These are phyloP conservation scores for Penicillium sp. DNA, from an alignment of 2,329 filamentous ascomycete species.

Conservation along the genomic window DNA sequence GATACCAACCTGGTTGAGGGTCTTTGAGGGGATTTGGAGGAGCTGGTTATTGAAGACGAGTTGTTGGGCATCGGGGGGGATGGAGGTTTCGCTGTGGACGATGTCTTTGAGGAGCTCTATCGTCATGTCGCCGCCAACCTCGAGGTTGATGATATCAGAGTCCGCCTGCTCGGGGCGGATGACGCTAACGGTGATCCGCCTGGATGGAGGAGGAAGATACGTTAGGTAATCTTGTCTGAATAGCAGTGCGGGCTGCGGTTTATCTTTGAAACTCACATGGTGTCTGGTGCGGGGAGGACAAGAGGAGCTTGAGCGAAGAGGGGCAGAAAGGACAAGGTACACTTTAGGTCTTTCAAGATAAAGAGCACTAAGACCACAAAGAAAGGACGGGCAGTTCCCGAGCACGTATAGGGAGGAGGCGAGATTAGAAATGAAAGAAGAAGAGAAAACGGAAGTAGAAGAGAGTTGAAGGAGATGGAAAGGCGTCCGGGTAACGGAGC, in stretches of 20 bases:
- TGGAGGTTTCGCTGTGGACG: constrained; percentile 78
- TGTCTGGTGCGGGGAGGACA: not conserved
- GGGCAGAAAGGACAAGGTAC: not conserved
- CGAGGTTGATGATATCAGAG: constrained; percentile 76
- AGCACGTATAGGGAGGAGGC: not conserved
- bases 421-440: not conserved
- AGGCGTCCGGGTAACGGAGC: not conserved
- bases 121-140: constrained; percentile 80
- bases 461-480: constrained; percentile 13
- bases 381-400: not conserved
- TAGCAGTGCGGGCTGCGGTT: not conserved
- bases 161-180: constrained; percentile 71
- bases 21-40: constrained; percentile 75
- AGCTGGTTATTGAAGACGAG: constrained; percentile 89
- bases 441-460: constrained; percentile 7
- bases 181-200: constrained; percentile 86
- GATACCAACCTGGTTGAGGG: constrained; percentile 78
- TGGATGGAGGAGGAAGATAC: constrained; percentile 40
- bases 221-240: not conserved
- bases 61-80: constrained; percentile 73
- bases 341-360: too few species aligned
- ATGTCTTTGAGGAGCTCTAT: constrained; percentile 83
- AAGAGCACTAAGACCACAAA: not conserved
- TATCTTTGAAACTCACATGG: constrained; percentile 3
- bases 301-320: not conserved